phyloP scores from a whole-genome alignment of 331 rosid genomes.

The Quercus phellos region DNA sequence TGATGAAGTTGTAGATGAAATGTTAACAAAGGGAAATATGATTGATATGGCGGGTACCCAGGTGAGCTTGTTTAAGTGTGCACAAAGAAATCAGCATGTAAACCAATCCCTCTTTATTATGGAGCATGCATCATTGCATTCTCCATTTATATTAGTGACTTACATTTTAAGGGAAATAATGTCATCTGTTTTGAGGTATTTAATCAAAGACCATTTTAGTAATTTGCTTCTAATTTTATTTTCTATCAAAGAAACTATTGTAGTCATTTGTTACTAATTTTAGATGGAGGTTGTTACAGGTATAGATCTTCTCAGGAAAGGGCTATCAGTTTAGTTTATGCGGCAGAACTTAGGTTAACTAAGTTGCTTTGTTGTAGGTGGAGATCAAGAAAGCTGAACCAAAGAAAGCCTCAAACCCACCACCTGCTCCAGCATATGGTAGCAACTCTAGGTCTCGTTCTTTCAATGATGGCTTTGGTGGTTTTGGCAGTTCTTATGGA shows the following conservation, averaged over 20 bases:
- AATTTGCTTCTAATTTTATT: constrained; percentile 24
- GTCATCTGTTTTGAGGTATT: background rate
- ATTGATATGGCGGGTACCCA: constrained; percentile 64
- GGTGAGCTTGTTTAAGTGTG: constrained; percentile 47
- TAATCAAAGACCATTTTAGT: background rate
- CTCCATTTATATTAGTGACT: constrained; percentile 4
- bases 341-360: constrained; percentile 48
- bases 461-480: constrained; percentile 55
- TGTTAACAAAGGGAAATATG: constrained; percentile 62
- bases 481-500: constrained; percentile 50
- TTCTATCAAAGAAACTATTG: background rate
- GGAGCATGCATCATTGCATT: constrained; percentile 28
- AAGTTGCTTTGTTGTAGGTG: constrained; percentile 71
- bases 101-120: background rate
- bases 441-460: constrained; percentile 64
- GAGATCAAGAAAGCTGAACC: constrained; percentile 74
- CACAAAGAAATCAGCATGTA: constrained; percentile 23
- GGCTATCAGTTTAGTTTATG: constrained; percentile 33
- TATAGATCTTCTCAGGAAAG: constrained; percentile 30
- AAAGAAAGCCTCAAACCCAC: constrained; percentile 67
- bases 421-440: constrained; percentile 54
- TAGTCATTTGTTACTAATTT: constrained; percentile 27
- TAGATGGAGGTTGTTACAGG: constrained; percentile 48
- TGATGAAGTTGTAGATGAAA: constrained; percentile 64
- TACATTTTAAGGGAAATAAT: background rate